Evolutionary conservation across 2,329 filamentous ascomycete genomes (phyloP), one percentile per base, ranked within the genome.

Genomic region (Blastomyces silverae): DNA sequence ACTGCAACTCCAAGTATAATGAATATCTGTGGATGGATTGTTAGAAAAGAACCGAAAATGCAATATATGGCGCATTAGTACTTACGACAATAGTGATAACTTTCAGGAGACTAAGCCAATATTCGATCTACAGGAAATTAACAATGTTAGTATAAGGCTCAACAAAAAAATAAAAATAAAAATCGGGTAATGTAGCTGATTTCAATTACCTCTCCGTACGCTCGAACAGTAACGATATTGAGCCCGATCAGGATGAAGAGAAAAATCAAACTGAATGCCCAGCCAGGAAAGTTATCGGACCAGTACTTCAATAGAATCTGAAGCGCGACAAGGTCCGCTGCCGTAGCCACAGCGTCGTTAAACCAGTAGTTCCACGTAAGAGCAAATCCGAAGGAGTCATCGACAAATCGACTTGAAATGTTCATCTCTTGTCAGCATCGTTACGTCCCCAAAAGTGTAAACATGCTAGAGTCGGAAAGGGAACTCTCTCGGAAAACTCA

Each of bases 1-100:
- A 85, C 83, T 1, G 77, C 84, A 58, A 88, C 86, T 1, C 85
- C 83, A 56, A 87, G 78, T 39, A 89, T 80, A 66, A 88, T 87
- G 71, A 88, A 88, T 61, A 85, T 79, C 80, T 82, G 55, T 31
- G 53, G 11, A 11, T 17, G 57, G 22, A 6, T 62, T 17, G 48
- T 63, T 44, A 42, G 61, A 39, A 15, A 39, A 10, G 25, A 1
- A 2, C 28, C 3, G 11, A 20, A 66, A 7, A 66, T 61, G 17
- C 28, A 82, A 10, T 46, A 25, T 15, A 11, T 28, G 39, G 20
- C 37, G 42, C n/a, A 44, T 31, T 13, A 11, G 2, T 28, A 75
- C 75, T 64, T 73, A 79, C 76, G 20, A 78, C 68, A 44, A 79
- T 77, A 5, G 77, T 78, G 22, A 75, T 66, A 8, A 79, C 76